phyloP scores from a whole-genome alignment of 495 filamentous ascomycete genomes.

The Talaromyces adpressus region DNA sequence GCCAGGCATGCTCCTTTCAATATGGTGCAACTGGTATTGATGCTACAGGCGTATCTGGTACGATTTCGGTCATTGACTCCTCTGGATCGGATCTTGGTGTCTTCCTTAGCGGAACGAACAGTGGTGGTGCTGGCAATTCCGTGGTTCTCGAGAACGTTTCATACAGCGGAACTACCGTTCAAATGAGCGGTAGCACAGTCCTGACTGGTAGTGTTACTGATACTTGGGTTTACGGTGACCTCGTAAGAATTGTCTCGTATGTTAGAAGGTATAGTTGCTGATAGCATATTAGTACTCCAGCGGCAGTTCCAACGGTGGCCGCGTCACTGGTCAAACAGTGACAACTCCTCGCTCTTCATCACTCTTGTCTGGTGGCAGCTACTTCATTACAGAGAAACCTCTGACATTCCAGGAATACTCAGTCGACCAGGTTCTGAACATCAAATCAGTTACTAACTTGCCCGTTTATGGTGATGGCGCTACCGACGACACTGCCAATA shows the following conservation, averaged over 20 bases:
- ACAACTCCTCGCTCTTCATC: conserved; percentile 14
- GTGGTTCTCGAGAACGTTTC: conserved; percentile 24
- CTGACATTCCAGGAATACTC: conserved; percentile 45
- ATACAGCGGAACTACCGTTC: conserved; percentile 18
- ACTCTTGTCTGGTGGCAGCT: conserved; percentile 18
- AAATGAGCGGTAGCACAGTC: conserved; percentile 9
- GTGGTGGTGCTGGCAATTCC: conserved; percentile 15
- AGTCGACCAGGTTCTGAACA: conserved; percentile 37
- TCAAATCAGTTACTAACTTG: conserved; percentile 35
- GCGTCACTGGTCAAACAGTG: conserved; percentile 11
- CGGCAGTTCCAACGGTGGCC: conserved; percentile 9
- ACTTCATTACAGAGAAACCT: conserved; percentile 26
- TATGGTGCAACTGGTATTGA: conserved; percentile 21
- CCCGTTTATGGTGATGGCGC: conserved; percentile 33
- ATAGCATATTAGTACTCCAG: conserved; percentile 14
- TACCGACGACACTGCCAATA: conserved; percentile 36
- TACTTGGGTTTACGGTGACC: conserved; percentile 23
- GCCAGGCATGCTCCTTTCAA: conserved; percentile 25
- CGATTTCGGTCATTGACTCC: conserved; percentile 39
- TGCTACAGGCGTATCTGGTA: conserved; percentile 31
- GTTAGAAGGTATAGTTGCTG: too few relatives aligned
- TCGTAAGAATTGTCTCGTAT: conserved; percentile 13
- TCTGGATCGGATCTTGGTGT: conserved; percentile 32
- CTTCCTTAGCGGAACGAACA: conserved; percentile 23
- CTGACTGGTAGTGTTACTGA: conserved; percentile 16